Evolutionary conservation across 106 monocot genomes (phyloP), one percentile per base, ranked within the genome.

Genomic region (Acanthochlamys bracteata): DNA sequence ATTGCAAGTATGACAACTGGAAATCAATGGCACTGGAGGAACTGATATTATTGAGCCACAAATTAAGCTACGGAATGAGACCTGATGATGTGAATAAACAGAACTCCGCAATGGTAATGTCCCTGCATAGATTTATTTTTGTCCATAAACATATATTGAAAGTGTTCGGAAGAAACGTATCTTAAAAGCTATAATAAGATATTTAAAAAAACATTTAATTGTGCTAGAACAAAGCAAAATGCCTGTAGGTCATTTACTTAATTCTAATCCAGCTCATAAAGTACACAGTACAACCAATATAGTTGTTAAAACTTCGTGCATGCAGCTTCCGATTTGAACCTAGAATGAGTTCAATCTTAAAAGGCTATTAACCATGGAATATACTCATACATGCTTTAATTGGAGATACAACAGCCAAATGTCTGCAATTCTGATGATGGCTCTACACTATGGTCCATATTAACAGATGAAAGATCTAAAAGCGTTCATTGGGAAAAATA

Each of bases 31-130:
- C 90, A 0, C 90, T 91, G 3, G 90, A 71, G 17, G 90, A 91
- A 43, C 86, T 91, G 53, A 86, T 91, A 49, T 15, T 83, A 66
- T 42, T 91, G 60, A 91, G 83, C 69, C 80, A 86, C 61, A 80
- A 65, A 59, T 43, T 91, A 65, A 81, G 83, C 61, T 79, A 41
- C 69, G 64, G 59, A 45, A 72, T 60, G 46, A 68, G 73, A 17
- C 41, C 67, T 7, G 52, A n/a, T 42, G 41, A 42, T 47, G 41
- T 21, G 47, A 61, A 57, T 56, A 73, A 76, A 52, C 57, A 53
- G 59, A 45, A 23, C 51, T 59, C 63, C 41, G 58, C 64, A 47
- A 71, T 39, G 84, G 88, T 88, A 79, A 56, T 17, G 8, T 63
- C 63, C 40, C 27, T 41, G 33, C 33, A 33, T 40, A 0, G 17